Conservation (phyloP, 2,329 filamentous ascomycete genomes). For the Fusarium bactridioides region DNA sequence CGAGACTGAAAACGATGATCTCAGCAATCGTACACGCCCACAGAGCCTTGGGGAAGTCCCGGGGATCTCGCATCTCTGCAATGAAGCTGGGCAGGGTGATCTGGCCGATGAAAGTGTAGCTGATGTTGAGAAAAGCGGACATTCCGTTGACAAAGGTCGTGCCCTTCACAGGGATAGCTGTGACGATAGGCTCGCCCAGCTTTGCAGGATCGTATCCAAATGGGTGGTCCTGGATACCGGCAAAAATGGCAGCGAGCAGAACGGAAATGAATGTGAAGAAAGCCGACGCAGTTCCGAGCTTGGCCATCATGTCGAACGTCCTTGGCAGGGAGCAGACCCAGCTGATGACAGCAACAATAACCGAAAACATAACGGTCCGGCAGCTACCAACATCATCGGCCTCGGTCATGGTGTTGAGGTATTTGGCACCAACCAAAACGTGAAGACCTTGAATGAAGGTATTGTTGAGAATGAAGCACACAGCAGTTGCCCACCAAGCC, state of each 20-base stretch:
- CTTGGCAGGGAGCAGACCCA: constrained; percentile 83
- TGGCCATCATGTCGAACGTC: constrained; percentile 82
- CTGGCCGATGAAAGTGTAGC: constrained; percentile 95
- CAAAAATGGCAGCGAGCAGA: constrained; percentile 82
- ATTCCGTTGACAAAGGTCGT: constrained; percentile 85
- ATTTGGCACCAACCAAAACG: constrained; percentile 84
- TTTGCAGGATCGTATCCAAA: constrained; percentile 66
- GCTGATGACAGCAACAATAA: constrained; percentile 77
- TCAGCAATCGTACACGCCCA: constrained; percentile 91
- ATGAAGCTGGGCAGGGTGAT: constrained; percentile 96
- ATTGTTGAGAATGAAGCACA: constrained; percentile 95
- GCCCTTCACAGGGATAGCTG: constrained; percentile 70
- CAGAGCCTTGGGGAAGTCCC: constrained; percentile 90
- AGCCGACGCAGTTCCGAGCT: constrained; percentile 80
- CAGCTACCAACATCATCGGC: constrained; percentile 67
- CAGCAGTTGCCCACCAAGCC: constrained; percentile 73
- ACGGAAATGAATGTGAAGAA: constrained; percentile 92
- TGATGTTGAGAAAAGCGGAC: constrained; percentile 93
- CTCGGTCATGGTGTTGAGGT: constrained; percentile 86
- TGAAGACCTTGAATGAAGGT: constrained; percentile 88
- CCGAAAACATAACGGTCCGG: constrained; percentile 83
- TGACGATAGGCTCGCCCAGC: constrained; percentile 71
- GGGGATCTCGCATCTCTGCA: constrained; percentile 82
- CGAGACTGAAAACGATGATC: constrained; percentile 83
- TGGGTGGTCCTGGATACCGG: constrained; percentile 78